Percentiles rank a stretch among this genome's conserved stretches.
These are phyloP conservation scores for Cystofilobasidium ferigula DNA, from an alignment of 768 basidiomycete genomes.

Conservation along the genomic window DNA sequence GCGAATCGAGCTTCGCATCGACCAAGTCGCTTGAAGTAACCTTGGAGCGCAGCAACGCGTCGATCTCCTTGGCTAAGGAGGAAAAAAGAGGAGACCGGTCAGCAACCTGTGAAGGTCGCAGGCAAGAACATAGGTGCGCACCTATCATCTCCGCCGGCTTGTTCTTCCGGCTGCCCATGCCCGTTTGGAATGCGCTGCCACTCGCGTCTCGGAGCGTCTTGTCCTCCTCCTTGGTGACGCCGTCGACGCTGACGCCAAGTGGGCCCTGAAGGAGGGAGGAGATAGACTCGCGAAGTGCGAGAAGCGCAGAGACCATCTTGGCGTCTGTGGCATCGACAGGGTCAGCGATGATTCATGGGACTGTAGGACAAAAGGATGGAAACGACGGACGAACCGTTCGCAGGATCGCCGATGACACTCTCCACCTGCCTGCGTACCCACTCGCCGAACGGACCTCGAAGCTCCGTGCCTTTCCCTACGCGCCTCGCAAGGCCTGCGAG, in stretches of 20 bases:
- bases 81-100: not conserved
- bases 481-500: not conserved
- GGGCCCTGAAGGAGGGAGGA: conserved; percentile 4
- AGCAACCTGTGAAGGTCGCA: not conserved
- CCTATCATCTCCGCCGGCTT: conserved; percentile 81
- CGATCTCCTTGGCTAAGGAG: conserved; percentile 65
- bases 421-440: conserved; percentile 10
- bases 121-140: conserved; percentile 25
- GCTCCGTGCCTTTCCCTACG: not conserved
- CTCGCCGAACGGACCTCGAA: not conserved
- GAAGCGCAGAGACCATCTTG: conserved; percentile 19
- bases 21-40: conserved; percentile 46
- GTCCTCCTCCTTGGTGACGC: conserved; percentile 5
- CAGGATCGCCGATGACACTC: conserved; percentile 12
- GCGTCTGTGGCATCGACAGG: conserved; percentile 1
- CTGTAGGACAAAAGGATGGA: not conserved
- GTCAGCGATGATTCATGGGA: not conserved
- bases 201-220: conserved; percentile 7
- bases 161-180: conserved; percentile 56
- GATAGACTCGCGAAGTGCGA: conserved; percentile 8
- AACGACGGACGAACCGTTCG: not conserved
- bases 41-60: conserved; percentile 67
- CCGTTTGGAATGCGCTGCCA: conserved; percentile 56
- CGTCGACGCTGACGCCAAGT: not conserved
- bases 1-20: conserved; percentile 52